Evolutionary conservation across 2,329 filamentous ascomycete species (phyloP).

Genomic region (Phaeosphaeriaceae sp.): DNA sequence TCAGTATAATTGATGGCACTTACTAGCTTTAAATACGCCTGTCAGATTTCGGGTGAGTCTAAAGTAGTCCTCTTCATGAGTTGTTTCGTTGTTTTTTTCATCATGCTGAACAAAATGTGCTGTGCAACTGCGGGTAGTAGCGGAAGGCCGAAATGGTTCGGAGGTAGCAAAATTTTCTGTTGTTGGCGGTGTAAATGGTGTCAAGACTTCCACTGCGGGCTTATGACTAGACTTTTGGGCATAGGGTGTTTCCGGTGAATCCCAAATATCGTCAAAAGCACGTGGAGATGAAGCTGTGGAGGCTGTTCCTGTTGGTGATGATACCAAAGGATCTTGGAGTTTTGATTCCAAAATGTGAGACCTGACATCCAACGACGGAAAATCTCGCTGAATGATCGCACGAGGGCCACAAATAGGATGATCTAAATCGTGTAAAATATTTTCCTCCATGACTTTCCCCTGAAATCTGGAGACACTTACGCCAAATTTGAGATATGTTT

Average conservation of each 20-base stretch:
- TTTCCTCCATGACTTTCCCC: too few relatives aligned
- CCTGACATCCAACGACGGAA: too few relatives aligned
- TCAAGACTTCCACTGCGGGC: not conserved
- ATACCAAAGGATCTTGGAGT: too few relatives aligned
- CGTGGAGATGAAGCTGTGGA: constrained; percentile 1
- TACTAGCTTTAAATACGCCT: not conserved
- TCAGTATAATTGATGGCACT: not conserved
- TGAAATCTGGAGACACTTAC: too few relatives aligned
- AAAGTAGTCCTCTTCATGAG: not conserved
- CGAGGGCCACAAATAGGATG: too few relatives aligned
- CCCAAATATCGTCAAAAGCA: constrained; percentile 1
- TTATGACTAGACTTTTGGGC: not conserved
- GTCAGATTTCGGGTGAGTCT: constrained; percentile 1
- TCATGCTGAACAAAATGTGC: not conserved
- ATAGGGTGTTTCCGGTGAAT: not conserved
- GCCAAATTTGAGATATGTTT: too few relatives aligned
- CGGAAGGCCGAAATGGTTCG: not conserved
- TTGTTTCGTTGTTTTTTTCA: not conserved
- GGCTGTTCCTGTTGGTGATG: not conserved
- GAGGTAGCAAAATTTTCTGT: not conserved
- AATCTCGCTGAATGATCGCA: too few relatives aligned
- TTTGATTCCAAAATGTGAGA: too few relatives aligned
- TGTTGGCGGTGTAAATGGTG: constrained; percentile 5
- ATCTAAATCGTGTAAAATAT: too few relatives aligned
- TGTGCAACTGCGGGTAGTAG: not conserved